Conservation (phyloP, 768 basidiomycete species). For the Exidia glandulosa region DNA sequence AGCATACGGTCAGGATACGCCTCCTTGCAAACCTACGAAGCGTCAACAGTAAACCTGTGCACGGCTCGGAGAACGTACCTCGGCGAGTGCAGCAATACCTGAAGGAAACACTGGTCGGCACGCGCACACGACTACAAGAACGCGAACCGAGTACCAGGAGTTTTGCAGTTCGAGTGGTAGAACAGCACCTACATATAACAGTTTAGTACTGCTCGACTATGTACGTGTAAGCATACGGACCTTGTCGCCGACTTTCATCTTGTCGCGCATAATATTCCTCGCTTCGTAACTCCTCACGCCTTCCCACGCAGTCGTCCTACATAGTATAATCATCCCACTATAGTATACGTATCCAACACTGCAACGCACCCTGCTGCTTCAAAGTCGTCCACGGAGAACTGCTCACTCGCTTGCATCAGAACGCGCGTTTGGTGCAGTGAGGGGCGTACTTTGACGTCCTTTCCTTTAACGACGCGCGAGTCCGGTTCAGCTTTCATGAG, state of each 20-base stretch:
- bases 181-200: conserved; percentile 49
- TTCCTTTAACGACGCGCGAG: conserved; percentile 72
- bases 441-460: conserved; percentile 60
- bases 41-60: neutral
- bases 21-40: conserved; percentile 55
- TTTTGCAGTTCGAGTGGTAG: conserved; percentile 83
- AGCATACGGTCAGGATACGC: conserved; percentile 83
- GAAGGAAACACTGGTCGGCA: conserved; percentile 4
- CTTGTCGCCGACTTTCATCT: conserved; percentile 63
- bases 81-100: conserved; percentile 76
- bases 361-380: conserved; percentile 32
- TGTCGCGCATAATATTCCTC: conserved; percentile 66
- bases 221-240: conserved; percentile 24
- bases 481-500: conserved; percentile 83
- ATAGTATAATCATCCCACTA: too few species aligned
- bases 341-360: neutral
- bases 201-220: neutral
- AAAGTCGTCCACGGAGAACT: conserved; percentile 86
- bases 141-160: conserved; percentile 53
- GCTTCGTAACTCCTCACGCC: conserved; percentile 82
- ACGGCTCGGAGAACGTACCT: conserved; percentile 37
- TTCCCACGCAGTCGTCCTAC: conserved; percentile 72
- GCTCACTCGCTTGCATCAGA: conserved; percentile 2
- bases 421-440: conserved; percentile 8
- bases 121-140: neutral